Evolutionary conservation across 768 basidiomycete genomes (phyloP).

Genomic region (Agrocybe praecox): DNA sequence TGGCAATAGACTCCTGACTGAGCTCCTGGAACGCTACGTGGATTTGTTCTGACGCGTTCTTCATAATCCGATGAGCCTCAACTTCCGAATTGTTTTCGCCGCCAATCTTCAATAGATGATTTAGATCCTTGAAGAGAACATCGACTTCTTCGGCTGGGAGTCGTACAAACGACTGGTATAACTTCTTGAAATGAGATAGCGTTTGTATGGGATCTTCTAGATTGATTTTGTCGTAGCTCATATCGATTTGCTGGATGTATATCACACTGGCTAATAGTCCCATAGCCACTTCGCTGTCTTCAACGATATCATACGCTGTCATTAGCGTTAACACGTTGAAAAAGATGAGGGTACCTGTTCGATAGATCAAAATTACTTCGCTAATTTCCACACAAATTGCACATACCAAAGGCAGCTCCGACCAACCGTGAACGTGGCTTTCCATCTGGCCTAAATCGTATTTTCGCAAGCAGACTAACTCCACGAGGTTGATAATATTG

Average conservation of each 20-base stretch:
- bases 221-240: constrained; percentile 25
- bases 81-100: constrained; percentile 16
- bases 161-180: constrained; percentile 24
- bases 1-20: constrained; percentile 19
- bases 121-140: constrained; percentile 24
- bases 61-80: constrained; percentile 27
- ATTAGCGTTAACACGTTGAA: constrained; percentile 18
- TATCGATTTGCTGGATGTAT: constrained; percentile 31
- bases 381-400: not conserved
- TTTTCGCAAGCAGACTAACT: constrained; percentile 23
- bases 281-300: constrained; percentile 28
- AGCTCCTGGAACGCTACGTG: constrained; percentile 28
- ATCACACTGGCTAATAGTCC: constrained; percentile 29
- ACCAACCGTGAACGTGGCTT: constrained; percentile 35
- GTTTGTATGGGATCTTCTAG: constrained; percentile 23
- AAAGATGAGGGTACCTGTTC: constrained; percentile 18
- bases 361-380: not conserved
- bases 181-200: constrained; percentile 25
- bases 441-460: constrained; percentile 37
- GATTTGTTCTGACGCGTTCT: constrained; percentile 26
- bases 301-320: constrained; percentile 24
- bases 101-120: constrained; percentile 20
- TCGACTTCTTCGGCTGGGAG: constrained; percentile 19
- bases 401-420: constrained; percentile 33
- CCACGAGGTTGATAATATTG: constrained; percentile 20